phyloP scores from a whole-genome alignment of 768 basidiomycete genomes.

The Amanita molliuscula region DNA sequence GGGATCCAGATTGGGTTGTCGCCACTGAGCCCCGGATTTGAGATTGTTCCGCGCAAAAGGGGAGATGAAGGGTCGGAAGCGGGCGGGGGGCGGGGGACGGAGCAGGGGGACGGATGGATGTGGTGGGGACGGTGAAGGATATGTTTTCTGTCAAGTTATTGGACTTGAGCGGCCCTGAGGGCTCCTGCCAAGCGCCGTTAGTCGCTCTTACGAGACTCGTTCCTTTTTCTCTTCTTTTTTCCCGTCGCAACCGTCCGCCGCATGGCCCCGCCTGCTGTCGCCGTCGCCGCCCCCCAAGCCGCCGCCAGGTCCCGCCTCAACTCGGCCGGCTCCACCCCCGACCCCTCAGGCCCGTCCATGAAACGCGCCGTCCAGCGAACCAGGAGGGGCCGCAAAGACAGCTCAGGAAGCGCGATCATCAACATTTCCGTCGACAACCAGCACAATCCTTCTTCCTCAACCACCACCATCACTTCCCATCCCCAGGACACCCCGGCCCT shows the following conservation, averaged over 20 bases:
- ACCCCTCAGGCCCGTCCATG: no score
- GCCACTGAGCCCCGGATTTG: slow-evolving; percentile 69
- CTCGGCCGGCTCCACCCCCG: no score
- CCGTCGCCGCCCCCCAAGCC: slow-evolving; percentile 25
- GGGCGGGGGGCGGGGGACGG: slow-evolving; percentile 47
- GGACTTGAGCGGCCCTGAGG: slow-evolving; percentile 5
- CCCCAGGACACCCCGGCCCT: slow-evolving; percentile 32
- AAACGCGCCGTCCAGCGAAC: slow-evolving; percentile 18
- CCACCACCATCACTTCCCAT: slow-evolving; percentile 18
- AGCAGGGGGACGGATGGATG: slow-evolving; percentile 4
- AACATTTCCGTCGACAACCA: slow-evolving; percentile 34
- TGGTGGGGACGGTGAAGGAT: background rate
- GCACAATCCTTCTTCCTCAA: slow-evolving; percentile 15
- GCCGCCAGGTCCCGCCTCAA: slow-evolving; percentile 27
- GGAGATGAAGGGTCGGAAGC: slow-evolving; percentile 18
- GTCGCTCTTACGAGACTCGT: slow-evolving; percentile 5
- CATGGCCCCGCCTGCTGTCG: slow-evolving; percentile 20
- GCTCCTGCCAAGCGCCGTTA: background rate
- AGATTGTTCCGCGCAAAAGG: slow-evolving; percentile 47
- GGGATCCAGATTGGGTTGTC: slow-evolving; percentile 73
- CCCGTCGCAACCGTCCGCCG: no score
- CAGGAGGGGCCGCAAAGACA: slow-evolving; percentile 22
- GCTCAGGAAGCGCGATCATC: slow-evolving; percentile 36
- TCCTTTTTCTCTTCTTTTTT: slow-evolving; percentile 12
- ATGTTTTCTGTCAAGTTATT: no score